Evolutionary conservation across 805 yeast species (phyloP).

Genomic region (Hanseniaspora hatyaiensis): DNA sequence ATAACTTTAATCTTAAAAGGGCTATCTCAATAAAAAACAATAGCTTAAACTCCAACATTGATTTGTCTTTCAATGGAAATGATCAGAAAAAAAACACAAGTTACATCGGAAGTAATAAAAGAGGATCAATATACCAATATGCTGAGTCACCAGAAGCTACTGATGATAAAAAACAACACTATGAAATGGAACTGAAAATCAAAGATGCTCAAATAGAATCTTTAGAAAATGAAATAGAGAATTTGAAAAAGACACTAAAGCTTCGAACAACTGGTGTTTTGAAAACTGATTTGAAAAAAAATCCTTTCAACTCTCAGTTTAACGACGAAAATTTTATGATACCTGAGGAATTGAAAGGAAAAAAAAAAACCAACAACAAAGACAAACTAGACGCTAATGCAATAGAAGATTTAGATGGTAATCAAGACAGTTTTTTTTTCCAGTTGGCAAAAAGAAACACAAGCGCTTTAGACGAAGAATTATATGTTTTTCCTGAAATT

Average conservation of each 20-base stretch:
- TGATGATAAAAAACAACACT: constrained; percentile 29
- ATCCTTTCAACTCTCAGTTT: background rate
- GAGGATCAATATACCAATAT: background rate
- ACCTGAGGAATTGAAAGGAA: background rate
- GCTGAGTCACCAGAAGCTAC: background rate
- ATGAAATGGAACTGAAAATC: constrained; percentile 41
- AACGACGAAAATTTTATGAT: background rate
- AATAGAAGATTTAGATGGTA: background rate
- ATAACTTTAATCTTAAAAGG: constrained; percentile 1
- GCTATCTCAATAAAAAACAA: constrained; percentile 12
- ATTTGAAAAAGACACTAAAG: constrained; percentile 30
- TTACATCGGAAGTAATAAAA: background rate
- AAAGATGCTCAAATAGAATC: constrained; percentile 43
- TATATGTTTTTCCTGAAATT: constrained; percentile 22
- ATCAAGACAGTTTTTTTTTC: constrained; percentile 12
- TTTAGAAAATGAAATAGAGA: constrained; percentile 36
- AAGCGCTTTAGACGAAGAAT: constrained; percentile 20
- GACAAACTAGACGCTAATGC: constrained; percentile 7
- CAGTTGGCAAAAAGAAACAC: constrained; percentile 13
- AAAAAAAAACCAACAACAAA: background rate
- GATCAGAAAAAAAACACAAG: background rate
- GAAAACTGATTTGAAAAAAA: background rate
- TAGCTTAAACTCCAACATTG: background rate
- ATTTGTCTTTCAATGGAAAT: background rate
- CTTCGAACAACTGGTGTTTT: constrained; percentile 19